These are phyloP conservation scores for Taphrina communis DNA, from an alignment of 1,139 yeast species.

Conservation along the genomic window DNA sequence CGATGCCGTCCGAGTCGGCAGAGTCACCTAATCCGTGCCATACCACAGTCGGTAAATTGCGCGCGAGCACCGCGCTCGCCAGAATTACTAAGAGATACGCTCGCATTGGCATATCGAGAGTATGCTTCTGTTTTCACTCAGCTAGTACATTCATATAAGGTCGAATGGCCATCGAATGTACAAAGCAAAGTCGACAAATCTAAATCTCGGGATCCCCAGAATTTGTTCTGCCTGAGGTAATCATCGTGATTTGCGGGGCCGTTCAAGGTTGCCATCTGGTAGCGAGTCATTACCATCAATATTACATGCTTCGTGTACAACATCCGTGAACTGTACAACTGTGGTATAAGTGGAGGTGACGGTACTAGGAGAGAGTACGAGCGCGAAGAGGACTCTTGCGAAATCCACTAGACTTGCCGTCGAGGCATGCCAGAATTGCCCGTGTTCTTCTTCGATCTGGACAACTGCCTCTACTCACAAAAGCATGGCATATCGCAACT, in stretches of 20 bases:
- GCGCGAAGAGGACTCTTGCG: too few species aligned
- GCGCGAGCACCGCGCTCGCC: not conserved
- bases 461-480: conserved; percentile 81
- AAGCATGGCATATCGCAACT: conserved; percentile 78
- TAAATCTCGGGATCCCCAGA: not conserved
- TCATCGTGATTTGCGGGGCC: not conserved
- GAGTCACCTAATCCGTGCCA: conserved; percentile 90
- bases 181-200: not conserved
- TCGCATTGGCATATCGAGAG: too few species aligned
- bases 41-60: conserved; percentile 62
- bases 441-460: conserved; percentile 82
- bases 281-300: too few species aligned
- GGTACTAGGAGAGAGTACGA: not conserved
- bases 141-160: too few species aligned
- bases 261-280: not conserved
- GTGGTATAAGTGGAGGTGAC: not conserved
- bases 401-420: too few species aligned
- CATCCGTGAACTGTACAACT: too few species aligned
- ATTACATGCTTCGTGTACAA: too few species aligned
- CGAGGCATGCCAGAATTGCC: conserved; percentile 22
- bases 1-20: conserved; percentile 68
- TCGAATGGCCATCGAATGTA: not conserved
- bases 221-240: not conserved
- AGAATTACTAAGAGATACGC: not conserved
- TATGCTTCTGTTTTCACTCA: too few species aligned